Base-by-base conservation (phyloP, 257 asterid species). In the Prunella vulgaris region DNA sequence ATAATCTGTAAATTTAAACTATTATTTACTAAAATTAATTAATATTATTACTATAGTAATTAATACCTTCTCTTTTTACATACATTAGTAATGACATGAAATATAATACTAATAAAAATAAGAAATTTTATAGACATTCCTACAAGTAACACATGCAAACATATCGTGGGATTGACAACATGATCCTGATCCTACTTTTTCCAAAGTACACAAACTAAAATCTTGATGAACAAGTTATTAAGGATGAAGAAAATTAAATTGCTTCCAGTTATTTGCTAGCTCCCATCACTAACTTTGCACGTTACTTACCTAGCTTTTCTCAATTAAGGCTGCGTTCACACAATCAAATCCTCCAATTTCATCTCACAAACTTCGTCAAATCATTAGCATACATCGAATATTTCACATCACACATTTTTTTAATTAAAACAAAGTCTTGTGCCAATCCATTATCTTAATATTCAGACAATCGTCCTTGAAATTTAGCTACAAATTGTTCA, bases 381-480 rank as follows among this genome's bases (percentile, higher is more conserved):
- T 78, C 72, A 75, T 66, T 64, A 60, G 24, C 24, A 71, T 79
- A 68, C 84, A 74, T 58, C 76, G 83, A 75, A 78, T 78, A 85
- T 75, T 65, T 60, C 71, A 57, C 63, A 48, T 35, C 7, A 24
- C 18, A 72, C 52, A 20, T 60, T 72, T 71, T 74, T 53, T 67
- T n/a, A 24, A 35, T 20, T n/a, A n/a, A n/a, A n/a, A 52, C 15
- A 10, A 57, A 66, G 61, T 9, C 73, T 32, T 71, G 3, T 53
- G 49, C 48, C 40, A 49, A 68, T 81, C 75, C 24, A 61, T 78
- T 76, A 61, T 56, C 79, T 72, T 71, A 60, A 66, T 73, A 52
- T 28, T 64, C 71, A 66, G 27, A 61, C 80, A 64, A 82, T 88
- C 92, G 73, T 81, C 86, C 90, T 86, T 66, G 86, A 86, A 73